Conservation (phyloP, 73 alveolate species). For the Blepharisma japonicum region DNA sequence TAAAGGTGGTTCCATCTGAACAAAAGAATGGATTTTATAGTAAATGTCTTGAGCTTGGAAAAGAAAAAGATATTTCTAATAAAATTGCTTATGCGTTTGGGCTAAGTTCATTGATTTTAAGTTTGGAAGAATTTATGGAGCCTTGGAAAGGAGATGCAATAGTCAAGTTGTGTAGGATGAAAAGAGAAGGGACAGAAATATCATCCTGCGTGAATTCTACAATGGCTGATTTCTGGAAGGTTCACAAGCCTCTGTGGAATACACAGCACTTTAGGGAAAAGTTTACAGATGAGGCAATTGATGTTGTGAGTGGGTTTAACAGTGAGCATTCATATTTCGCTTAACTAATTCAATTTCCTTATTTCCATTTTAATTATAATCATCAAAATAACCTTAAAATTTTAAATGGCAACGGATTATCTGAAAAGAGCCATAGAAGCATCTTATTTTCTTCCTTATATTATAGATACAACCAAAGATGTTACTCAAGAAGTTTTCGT, state of each 20-base stretch:
- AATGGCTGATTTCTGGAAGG: constrained; percentile 23
- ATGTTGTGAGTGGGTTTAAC: background rate
- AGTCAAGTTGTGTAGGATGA: constrained; percentile 1
- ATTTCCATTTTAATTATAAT: background rate
- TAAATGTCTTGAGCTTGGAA: background rate
- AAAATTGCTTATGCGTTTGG: background rate
- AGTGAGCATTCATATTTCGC: constrained; percentile 21
- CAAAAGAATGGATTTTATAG: background rate
- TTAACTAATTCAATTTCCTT: background rate
- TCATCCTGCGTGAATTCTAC: constrained; percentile 5
- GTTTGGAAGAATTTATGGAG: constrained; percentile 13
- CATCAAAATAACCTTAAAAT: background rate
- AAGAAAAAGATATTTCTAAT: background rate
- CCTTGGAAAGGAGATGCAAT: constrained; percentile 24
- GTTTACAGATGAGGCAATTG: constrained; percentile 10
- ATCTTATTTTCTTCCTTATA: background rate
- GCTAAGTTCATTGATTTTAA: background rate
- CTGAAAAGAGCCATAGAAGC: background rate
- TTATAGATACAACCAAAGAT: too few species aligned
- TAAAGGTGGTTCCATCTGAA: background rate
- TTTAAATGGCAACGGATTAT: background rate
- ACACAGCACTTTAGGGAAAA: background rate
- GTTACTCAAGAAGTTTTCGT: too few species aligned
- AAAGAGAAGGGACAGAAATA: constrained; percentile 9
- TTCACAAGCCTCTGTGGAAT: constrained; percentile 17